Evolutionary conservation across 75 land plant species (phyloP).

Genomic region (Cunninghamia lanceolata): DNA sequence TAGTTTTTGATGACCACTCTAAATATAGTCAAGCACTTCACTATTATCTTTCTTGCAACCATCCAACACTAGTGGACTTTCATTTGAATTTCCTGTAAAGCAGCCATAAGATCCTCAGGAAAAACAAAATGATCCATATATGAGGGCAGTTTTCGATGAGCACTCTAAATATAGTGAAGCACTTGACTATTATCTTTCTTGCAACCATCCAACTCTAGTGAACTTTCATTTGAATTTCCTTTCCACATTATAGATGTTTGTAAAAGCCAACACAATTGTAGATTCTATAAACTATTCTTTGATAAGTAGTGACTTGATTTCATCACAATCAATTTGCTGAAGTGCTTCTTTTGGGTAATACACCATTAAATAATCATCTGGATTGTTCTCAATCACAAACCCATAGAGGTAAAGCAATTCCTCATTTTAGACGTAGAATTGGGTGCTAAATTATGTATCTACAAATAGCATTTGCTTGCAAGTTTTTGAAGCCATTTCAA

Average conservation of each 20-base stretch:
- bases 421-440: no score
- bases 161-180: slow-evolving; percentile 75
- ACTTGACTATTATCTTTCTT: background rate
- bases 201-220: background rate
- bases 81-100: no score
- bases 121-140: slow-evolving; percentile 63
- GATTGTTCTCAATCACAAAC: no score
- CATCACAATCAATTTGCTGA: slow-evolving; percentile 39
- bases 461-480: no score
- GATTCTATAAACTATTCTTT: slow-evolving; percentile 69
- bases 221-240: slow-evolving; percentile 40
- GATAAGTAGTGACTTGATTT: slow-evolving; percentile 58
- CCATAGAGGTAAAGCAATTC: no score
- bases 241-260: slow-evolving; percentile 43
- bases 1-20: slow-evolving; percentile 79
- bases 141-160: slow-evolving; percentile 68
- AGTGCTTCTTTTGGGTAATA: slow-evolving; percentile 83
- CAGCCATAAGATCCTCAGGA: slow-evolving; percentile 73
- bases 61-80: no score
- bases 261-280: slow-evolving; percentile 78
- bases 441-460: no score
- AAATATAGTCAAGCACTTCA: slow-evolving; percentile 39
- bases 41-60: background rate
- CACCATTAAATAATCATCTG: slow-evolving; percentile 23
- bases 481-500: no score